Percentiles rank a stretch among this genome's conserved stretches.
These are phyloP conservation scores for Myriosclerotinia scirpicola DNA, from an alignment of 2,329 filamentous ascomycete species.

Conservation along the genomic window DNA sequence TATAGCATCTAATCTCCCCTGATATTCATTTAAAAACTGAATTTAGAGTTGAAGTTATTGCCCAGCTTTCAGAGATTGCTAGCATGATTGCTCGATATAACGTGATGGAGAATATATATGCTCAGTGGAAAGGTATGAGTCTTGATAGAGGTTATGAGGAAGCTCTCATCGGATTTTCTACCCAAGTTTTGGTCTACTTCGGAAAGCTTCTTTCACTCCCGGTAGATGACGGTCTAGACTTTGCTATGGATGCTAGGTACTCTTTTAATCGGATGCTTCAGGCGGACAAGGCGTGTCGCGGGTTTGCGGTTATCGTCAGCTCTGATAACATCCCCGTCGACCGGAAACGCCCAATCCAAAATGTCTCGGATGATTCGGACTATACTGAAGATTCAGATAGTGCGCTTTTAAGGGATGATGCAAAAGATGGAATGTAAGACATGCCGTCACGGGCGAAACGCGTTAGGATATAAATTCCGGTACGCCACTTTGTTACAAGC, in stretches of 20 bases:
- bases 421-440: background rate
- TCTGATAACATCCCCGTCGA: background rate
- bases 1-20: background rate
- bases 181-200: conserved; percentile 20
- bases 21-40: background rate
- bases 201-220: background rate
- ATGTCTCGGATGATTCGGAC: conserved; percentile 17
- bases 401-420: background rate
- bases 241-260: background rate
- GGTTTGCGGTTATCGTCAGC: background rate
- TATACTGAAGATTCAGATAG: conserved; percentile 1
- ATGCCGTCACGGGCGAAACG: background rate
- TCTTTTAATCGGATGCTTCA: background rate
- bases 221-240: background rate
- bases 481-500: background rate
- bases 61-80: conserved; percentile 17
- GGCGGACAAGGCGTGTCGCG: conserved; percentile 5
- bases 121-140: conserved; percentile 26
- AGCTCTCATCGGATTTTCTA: conserved; percentile 22
- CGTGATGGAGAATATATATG: conserved; percentile 29
- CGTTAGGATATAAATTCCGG: background rate
- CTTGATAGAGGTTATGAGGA: conserved; percentile 17
- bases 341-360: background rate
- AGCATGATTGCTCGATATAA: conserved; percentile 27
- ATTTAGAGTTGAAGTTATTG: background rate